Percentiles rank a stretch among this genome's conserved stretches.
phyloP scores from a whole-genome alignment of 176 grass and related monocot genomes.

The Cocos nucifera region DNA sequence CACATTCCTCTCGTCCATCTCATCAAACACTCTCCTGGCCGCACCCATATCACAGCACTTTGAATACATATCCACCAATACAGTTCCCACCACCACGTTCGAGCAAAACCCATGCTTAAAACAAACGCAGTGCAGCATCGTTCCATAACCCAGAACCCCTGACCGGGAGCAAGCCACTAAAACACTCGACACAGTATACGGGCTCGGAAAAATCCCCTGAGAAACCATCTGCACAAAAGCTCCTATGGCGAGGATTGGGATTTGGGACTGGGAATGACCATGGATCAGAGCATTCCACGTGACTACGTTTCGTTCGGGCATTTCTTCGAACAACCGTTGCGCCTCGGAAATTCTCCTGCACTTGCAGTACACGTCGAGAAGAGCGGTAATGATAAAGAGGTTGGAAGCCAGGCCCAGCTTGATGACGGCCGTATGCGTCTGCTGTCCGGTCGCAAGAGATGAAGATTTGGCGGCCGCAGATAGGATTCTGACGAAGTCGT shows the following conservation, averaged over 20 bases:
- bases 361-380: constrained; percentile 1
- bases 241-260: neutral
- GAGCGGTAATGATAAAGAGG: neutral
- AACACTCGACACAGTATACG: neutral
- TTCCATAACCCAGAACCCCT: neutral
- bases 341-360: neutral
- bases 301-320: constrained; percentile 11
- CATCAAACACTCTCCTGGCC: constrained; percentile 10
- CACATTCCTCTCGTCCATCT: constrained; percentile 7
- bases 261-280: neutral
- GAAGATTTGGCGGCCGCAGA: constrained; percentile 5
- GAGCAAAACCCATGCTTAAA: constrained; percentile 1
- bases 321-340: constrained; percentile 31
- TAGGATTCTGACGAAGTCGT: constrained; percentile 19
- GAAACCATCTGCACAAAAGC: neutral
- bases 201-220: neutral
- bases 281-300: constrained; percentile 21
- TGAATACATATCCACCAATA: constrained; percentile 4
- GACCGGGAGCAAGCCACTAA: constrained; percentile 1
- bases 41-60: constrained; percentile 5
- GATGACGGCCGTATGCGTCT: neutral
- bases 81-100: constrained; percentile 2
- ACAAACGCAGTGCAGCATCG: constrained; percentile 10
- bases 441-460: neutral
- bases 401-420: constrained; percentile 7